Percentiles rank a stretch among this genome's conserved stretches.
Evolutionary conservation across 1,284 basidiomycete species (phyloP).

Genomic region (Testicularia cyperi): DNA sequence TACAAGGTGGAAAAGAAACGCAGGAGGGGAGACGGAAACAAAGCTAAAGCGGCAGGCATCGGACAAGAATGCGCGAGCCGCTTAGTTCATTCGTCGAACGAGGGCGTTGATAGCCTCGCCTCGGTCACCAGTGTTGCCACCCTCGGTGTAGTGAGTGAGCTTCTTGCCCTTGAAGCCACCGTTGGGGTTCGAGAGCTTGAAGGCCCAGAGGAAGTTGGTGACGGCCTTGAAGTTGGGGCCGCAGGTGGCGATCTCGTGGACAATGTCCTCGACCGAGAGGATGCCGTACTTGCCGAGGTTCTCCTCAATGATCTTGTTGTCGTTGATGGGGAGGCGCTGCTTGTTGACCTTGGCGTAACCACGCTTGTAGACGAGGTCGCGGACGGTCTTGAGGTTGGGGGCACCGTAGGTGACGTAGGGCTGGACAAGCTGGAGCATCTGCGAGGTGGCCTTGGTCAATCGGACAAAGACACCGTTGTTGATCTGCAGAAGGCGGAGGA

Average conservation of each 20-base stretch:
- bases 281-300: slow-evolving; percentile 92
- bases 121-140: slow-evolving; percentile 86
- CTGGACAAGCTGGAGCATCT: slow-evolving; percentile 96
- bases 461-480: slow-evolving; percentile 99
- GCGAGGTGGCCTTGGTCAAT: slow-evolving; percentile 91
- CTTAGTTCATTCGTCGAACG: slow-evolving; percentile 79
- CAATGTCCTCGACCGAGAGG: slow-evolving; percentile 94
- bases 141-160: slow-evolving; percentile 71
- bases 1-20: too few relatives aligned
- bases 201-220: slow-evolving; percentile 86
- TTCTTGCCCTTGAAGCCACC: slow-evolving; percentile 96
- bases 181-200: slow-evolving; percentile 98
- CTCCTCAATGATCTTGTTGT: slow-evolving; percentile 91
- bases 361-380: slow-evolving; percentile 98
- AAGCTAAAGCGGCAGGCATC: too few relatives aligned
- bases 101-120: slow-evolving; percentile 96
- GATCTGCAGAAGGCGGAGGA: slow-evolving; percentile 97
- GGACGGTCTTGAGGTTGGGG: slow-evolving; percentile 93
- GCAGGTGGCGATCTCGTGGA: slow-evolving; percentile 92
- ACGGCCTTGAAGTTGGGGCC: slow-evolving; percentile 99
- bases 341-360: slow-evolving; percentile 98
- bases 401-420: slow-evolving; percentile 89
- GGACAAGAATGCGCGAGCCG: too few relatives aligned
- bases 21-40: too few relatives aligned
- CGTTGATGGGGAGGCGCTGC: slow-evolving; percentile 91